Base-by-base conservation (phyloP, 2,329 filamentous ascomycete species). In the Sphaerulina musiva region DNA sequence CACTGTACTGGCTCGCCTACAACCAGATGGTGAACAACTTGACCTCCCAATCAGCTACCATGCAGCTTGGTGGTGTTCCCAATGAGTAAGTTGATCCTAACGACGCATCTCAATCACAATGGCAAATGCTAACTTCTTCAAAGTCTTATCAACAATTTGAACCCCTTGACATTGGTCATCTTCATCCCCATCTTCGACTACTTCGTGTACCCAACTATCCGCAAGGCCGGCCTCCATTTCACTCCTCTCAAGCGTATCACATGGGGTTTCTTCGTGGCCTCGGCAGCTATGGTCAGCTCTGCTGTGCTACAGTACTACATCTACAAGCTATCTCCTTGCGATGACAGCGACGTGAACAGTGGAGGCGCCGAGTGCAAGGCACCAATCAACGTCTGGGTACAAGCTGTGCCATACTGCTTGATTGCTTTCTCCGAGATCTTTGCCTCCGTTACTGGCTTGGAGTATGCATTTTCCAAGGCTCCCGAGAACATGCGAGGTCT, bases 1-100 rank as follows among this genome's bases (percentile, higher is more conserved):
- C 74, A 0, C 68, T 77, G 4, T 77, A 76, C 59, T 92, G 34
- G 86, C 66, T 80, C 59, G 85, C 89, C 34, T 91, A 68, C 60
- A 68, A 66, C 59, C 66, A 77, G 56, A 76, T 77, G 73, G 69
- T 72, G 57, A 74, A 73, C 61, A 77, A 77, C 57, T 70, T 77
- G 51, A 69, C 75, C 40, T 76, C 74, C 1, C 74, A 76, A 65
- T 64, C 67, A 7, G 67, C 66, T 9, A 64, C 62, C 50, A 74
- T 77, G 71, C 61, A 73, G 53, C 66, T 76, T 10, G 69, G 75
- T 57, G 71, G 72, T 47, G 68, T 76, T 3, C 75, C 75, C 10
- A 77, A 77, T 64, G 75, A 77, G 26, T 26, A 26, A 26, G 26
- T 26, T 26, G 4, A 6, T 26, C 26, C 26, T 4, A 2, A 26